Base-by-base conservation (phyloP, 495 filamentous ascomycete genomes). In the Trichoderma parareesei region DNA sequence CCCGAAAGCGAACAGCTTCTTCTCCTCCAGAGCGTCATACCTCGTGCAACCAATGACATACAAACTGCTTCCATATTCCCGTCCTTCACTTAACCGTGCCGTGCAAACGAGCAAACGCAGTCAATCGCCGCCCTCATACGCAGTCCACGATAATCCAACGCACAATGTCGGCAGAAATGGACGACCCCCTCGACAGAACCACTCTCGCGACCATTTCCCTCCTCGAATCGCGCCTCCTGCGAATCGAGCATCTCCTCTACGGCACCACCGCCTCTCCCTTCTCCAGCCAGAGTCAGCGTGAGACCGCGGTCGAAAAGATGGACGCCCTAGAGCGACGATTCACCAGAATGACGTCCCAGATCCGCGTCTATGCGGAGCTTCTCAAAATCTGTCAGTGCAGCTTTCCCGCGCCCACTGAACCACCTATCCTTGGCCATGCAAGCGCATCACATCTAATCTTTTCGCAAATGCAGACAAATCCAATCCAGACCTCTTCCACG, bases 171-270 rank as follows among this genome's bases (percentile, higher is more conserved):
- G 67, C 66, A 61, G n/a, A 42, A 64, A 82, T 82, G 78, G 79
- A 82, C 14, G 74, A 76, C 14, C 53, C 53, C 4, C 53, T 83
- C 8, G 83, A 84, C 68, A 74, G 77, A 46, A 83, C 81, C 2
- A 78, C 84, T 0, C 72, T 84, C 5, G 78, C 79, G 40, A 93
- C 92, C 1, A 85, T 95, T 60, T 85, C 88, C 42, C 81, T 90
- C 61, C 87, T 97, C 5, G 88, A 93, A 69, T 78, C 78, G n/a
- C 88, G 92, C 44, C 81, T 97, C 41, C 79, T 81, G 60, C 83
- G 89, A 37, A 78, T 95, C 60, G 86, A 91, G 67, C 93, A 88
- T 74, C 79, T 89, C 40, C 79, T 97, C 60, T 85, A 85, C 67
- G 91, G 91, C 2, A 66, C 72, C 20, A 67, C 72, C 0, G 44